Base-by-base conservation (phyloP, 805 yeast genomes). In the Jamesozyma rosinii region DNA sequence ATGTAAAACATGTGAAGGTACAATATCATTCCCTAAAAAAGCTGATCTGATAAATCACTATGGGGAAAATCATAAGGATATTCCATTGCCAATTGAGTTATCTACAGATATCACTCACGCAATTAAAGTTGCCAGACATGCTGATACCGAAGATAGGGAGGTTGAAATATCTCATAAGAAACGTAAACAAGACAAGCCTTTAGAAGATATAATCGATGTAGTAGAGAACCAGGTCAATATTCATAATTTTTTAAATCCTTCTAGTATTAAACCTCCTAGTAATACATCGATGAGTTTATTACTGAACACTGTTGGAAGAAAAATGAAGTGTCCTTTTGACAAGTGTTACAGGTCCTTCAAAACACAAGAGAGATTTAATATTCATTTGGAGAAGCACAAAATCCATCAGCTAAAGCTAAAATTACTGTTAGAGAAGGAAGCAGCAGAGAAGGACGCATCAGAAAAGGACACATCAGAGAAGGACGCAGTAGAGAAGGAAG, bases 31-130 rank as follows among this genome's bases (percentile, higher is more conserved):
- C 52, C 69, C 71, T 4, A 77, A 76, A 48, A 81, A 81, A 45
- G 69, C 68, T 11, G 81, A 75, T 37, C 64, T 83, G 22, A 52
- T 76, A 0, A 60, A 61, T 0, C 95, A 86, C 61, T 77, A 77
- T 36, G 49, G 54, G n/a, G 62, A 56, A n/a, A 81, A 75, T 43
- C 77, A 63, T 44, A 21, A 41, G 5, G 53, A 51, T 17, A 31
- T 37, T 2, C 37, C 42, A 15, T 10, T 51, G n/a, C 50, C 54
- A 3, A 19, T 19, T 4, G 51, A 46, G 27, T 34, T 51, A 29
- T n/a, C 35, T 21, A 35, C 37, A 14, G 15, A 31, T 15, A 10
- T 35, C 30, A 11, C 17, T 26, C 9, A 14, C 13, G 21, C 18
- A 5, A n/a, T n/a, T n/a, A n/a, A n/a, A n/a, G 29, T 24, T 24